A percentile compares a stretch with the other conserved stretches of the same genome.
Evolutionary conservation across 768 basidiomycete species (phyloP).

Genomic region (Suillus subaureus): DNA sequence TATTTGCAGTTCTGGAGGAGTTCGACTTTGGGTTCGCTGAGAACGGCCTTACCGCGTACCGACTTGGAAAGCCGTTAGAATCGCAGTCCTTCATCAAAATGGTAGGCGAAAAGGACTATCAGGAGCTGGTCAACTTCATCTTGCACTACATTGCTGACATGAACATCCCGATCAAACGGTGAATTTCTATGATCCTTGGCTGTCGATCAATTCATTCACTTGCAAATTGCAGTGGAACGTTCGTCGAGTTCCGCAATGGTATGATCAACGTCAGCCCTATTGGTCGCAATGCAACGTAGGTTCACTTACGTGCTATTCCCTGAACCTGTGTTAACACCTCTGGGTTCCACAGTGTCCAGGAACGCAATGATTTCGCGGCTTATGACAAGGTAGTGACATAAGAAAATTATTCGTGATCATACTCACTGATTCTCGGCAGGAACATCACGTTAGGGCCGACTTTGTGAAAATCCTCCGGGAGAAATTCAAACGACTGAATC

Average conservation of each 20-base stretch:
- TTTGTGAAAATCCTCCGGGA: slow-evolving; percentile 80
- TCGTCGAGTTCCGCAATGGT: slow-evolving; percentile 94
- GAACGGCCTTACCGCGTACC: slow-evolving; percentile 92
- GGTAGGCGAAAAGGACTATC: slow-evolving; percentile 92
- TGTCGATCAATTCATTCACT: slow-evolving; percentile 2
- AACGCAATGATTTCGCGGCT: slow-evolving; percentile 78
- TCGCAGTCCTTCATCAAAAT: slow-evolving; percentile 88
- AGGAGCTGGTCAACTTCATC: slow-evolving; percentile 88
- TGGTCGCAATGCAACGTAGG: slow-evolving; percentile 92
- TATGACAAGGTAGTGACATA: slow-evolving; percentile 72
- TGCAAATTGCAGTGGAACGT: slow-evolving; percentile 73
- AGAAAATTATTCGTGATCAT: background rate
- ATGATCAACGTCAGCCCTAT: slow-evolving; percentile 99
- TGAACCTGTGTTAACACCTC: background rate
- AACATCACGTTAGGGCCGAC: slow-evolving; percentile 65
- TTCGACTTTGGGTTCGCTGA: slow-evolving; percentile 95
- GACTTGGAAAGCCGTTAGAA: slow-evolving; percentile 69
- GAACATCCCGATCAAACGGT: slow-evolving; percentile 95
- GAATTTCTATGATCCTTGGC: slow-evolving; percentile 13
- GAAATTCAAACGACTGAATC: slow-evolving; percentile 57
- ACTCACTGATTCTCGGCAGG: slow-evolving; percentile 39
- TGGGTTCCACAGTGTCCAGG: slow-evolving; percentile 59
- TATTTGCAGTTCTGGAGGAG: slow-evolving; percentile 60
- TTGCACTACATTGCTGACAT: slow-evolving; percentile 92
- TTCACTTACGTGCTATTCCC: slow-evolving; percentile 13